phyloP scores from a whole-genome alignment of 2,329 filamentous ascomycete species.

The Penicillium polonicum region DNA sequence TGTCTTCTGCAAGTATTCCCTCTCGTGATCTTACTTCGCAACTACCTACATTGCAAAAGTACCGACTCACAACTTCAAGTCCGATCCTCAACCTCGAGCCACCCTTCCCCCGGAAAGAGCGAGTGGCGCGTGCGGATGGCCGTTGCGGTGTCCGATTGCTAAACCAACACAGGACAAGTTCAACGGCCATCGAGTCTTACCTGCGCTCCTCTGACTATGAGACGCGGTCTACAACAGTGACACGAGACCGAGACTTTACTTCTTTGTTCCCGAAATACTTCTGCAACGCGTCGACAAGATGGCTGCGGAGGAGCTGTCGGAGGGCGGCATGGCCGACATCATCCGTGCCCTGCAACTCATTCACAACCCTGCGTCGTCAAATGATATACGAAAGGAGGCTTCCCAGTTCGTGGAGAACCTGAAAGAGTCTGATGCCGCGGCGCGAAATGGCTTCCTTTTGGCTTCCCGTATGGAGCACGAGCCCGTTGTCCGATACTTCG shows the following conservation, averaged over 20 bases:
- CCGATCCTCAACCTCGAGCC: not conserved
- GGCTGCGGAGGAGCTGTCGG: conserved; percentile 38
- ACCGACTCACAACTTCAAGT: not conserved
- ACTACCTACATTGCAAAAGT: not conserved
- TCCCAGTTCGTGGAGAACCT: conserved; percentile 81
- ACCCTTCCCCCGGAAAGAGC: conserved; percentile 5
- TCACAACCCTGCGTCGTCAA: conserved; percentile 76
- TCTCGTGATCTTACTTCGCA: conserved; percentile 3
- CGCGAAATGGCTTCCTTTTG: conserved; percentile 79
- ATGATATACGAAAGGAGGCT: conserved; percentile 77
- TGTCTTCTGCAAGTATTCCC: conserved; percentile 11
- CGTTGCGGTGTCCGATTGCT: conserved; percentile 26
- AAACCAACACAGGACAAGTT: conserved; percentile 18
- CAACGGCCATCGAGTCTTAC: conserved; percentile 22
- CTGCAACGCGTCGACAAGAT: conserved; percentile 22
- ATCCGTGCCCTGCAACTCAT: conserved; percentile 83
- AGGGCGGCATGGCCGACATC: conserved; percentile 54
- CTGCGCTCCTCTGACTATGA: not conserved
- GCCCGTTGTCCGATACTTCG: conserved; percentile 86
- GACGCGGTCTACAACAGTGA: not conserved
- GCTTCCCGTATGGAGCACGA: conserved; percentile 73
- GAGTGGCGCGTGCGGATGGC: conserved; percentile 18
- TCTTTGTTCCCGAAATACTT: not conserved
- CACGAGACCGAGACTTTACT: not conserved
- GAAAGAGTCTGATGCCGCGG: conserved; percentile 75